Percentiles rank a stretch among this genome's conserved stretches.
Conservation (phyloP, 2,329 filamentous ascomycete genomes). For the Metarhizium sp. region DNA sequence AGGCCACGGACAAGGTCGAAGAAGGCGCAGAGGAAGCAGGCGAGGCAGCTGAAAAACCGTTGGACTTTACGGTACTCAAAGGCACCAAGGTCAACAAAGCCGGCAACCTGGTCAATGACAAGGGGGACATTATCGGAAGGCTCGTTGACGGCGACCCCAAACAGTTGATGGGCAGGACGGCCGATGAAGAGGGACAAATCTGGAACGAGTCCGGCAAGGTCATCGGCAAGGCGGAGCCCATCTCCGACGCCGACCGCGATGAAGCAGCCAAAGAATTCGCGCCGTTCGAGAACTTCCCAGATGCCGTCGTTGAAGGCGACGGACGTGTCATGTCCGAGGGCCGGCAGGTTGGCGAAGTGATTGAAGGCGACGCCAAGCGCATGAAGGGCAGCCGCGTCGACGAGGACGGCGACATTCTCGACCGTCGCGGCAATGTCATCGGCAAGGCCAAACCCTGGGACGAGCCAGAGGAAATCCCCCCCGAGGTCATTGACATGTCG, state of each 20-base stretch:
- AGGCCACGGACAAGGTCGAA: conserved; percentile 6
- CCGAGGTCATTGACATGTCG: conserved; percentile 50
- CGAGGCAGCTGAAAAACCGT: conserved; percentile 14
- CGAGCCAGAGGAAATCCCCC: conserved; percentile 33
- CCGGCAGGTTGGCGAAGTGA: conserved; percentile 48
- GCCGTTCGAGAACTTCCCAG: conserved; percentile 51
- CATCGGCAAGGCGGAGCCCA: conserved; percentile 55
- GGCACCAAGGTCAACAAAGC: conserved; percentile 49
- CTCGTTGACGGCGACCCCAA: conserved; percentile 55
- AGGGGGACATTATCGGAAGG: conserved; percentile 48
- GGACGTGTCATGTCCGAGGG: conserved; percentile 35
- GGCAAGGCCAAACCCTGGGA: conserved; percentile 63
- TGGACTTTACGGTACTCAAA: conserved; percentile 41
- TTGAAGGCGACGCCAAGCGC: conserved; percentile 54
- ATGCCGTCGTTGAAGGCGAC: conserved; percentile 37
- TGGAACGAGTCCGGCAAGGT: conserved; percentile 62
- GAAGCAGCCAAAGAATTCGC: conserved; percentile 31
- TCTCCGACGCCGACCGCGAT: conserved; percentile 42
- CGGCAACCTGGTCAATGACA: conserved; percentile 46
- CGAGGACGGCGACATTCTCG: conserved; percentile 58
- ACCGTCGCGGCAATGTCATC: conserved; percentile 57
- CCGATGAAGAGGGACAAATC: conserved; percentile 59
- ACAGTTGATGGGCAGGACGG: conserved; percentile 52
- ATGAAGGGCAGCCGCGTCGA: conserved; percentile 59
- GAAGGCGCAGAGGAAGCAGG: conserved; percentile 9